These are phyloP conservation scores for Mycena sp. DNA, from an alignment of 1,284 basidiomycete genomes.

Conservation along the genomic window DNA sequence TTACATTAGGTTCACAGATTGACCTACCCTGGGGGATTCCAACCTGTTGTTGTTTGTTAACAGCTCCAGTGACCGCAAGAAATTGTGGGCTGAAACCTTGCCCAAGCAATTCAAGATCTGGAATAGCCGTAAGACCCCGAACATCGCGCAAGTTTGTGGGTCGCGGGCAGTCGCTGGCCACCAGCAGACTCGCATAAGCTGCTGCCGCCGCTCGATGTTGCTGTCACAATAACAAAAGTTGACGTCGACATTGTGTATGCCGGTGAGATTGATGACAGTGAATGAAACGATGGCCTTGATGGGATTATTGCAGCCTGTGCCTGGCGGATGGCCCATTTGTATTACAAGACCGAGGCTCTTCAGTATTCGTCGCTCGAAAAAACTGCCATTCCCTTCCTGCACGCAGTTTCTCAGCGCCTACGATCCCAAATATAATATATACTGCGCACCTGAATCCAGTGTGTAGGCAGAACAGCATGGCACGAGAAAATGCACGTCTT, in stretches of 20 bases:
- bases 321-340: conserved; percentile 23
- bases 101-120: conserved; percentile 23
- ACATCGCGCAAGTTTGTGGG: conserved; percentile 10
- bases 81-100: conserved; percentile 2
- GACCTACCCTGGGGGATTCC: background rate
- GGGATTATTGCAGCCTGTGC: background rate
- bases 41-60: conserved; percentile 1
- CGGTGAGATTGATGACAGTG: conserved; percentile 28
- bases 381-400: conserved; percentile 35
- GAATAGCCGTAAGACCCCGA: conserved; percentile 22
- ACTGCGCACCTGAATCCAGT: background rate
- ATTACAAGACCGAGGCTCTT: conserved; percentile 17
- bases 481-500: background rate
- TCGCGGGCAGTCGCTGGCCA: conserved; percentile 25
- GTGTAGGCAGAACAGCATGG: background rate
- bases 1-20: background rate
- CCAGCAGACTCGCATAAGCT: conserved; percentile 16
- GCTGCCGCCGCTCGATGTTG: background rate
- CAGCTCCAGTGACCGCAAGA: too few species aligned
- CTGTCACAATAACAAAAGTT: conserved; percentile 29
- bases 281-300: conserved; percentile 4
- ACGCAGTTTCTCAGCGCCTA: background rate
- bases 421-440: too few species aligned
- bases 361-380: conserved; percentile 35
- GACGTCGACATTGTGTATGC: conserved; percentile 24